Evolutionary conservation across 768 basidiomycete genomes (phyloP).

Genomic region (Auricularia cornea): DNA sequence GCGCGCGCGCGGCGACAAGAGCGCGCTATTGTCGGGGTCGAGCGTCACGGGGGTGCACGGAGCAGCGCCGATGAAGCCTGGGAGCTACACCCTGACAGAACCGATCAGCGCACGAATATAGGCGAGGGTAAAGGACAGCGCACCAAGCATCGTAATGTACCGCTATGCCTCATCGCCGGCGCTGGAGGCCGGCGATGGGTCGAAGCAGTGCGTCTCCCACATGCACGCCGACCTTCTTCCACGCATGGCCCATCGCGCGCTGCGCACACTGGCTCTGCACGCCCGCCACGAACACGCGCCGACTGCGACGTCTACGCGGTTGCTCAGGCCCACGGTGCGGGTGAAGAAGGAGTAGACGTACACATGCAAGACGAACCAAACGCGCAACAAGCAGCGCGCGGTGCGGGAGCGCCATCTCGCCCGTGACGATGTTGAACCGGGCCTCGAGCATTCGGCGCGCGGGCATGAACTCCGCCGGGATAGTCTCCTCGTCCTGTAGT

Average conservation of each 20-base stretch:
- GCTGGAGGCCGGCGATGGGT: constrained; percentile 59
- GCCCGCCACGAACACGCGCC: constrained; percentile 73
- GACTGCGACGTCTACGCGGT: constrained; percentile 64
- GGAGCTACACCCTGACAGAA: constrained; percentile 55
- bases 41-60: constrained; percentile 57
- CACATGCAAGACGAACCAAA: constrained; percentile 82
- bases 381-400: constrained; percentile 61
- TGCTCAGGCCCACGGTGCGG: not conserved
- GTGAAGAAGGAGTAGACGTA: constrained; percentile 28
- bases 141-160: constrained; percentile 82
- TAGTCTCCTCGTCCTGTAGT: constrained; percentile 38
- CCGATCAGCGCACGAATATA: not conserved
- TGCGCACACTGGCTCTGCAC: constrained; percentile 62
- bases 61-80: constrained; percentile 62
- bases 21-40: constrained; percentile 51
- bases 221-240: constrained; percentile 57
- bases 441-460: constrained; percentile 56
- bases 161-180: constrained; percentile 38
- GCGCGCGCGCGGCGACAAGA: constrained; percentile 63
- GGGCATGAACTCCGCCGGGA: constrained; percentile 71
- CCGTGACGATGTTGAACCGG: constrained; percentile 72
- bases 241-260: constrained; percentile 56
- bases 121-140: constrained; percentile 20
- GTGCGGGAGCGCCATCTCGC: constrained; percentile 72
- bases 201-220: constrained; percentile 66